Evolutionary conservation across 2,329 filamentous ascomycete genomes (phyloP).

Genomic region (Helotiales sp.): DNA sequence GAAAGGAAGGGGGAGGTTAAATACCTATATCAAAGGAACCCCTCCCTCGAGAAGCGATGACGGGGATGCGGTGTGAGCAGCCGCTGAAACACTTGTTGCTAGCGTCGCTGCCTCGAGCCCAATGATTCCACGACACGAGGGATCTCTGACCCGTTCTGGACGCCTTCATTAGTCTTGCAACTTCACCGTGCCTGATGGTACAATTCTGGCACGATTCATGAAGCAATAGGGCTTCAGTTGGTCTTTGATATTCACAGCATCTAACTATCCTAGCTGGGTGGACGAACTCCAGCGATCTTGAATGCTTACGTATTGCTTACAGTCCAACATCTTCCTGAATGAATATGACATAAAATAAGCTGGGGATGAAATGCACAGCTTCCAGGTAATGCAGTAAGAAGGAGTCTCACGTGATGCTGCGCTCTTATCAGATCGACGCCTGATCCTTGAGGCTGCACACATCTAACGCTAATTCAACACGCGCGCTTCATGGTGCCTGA

Average conservation of each 20-base stretch:
- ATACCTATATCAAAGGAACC: conserved; percentile 14
- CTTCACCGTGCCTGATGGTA: conserved; percentile 21
- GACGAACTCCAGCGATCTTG: background rate
- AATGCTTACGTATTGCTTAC: background rate
- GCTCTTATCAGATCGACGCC: conserved; percentile 6
- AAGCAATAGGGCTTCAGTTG: background rate
- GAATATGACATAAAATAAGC: too few species aligned
- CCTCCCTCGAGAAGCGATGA: conserved; percentile 23
- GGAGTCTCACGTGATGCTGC: conserved; percentile 1
- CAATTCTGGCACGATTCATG: background rate
- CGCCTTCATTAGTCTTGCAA: conserved; percentile 2
- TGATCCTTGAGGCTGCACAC: background rate
- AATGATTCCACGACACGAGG: conserved; percentile 31
- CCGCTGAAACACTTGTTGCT: conserved; percentile 23
- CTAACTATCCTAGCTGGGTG: background rate
- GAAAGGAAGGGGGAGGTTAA: conserved; percentile 12
- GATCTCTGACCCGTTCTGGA: conserved; percentile 23
- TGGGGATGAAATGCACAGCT: too few species aligned
- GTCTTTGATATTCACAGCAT: background rate
- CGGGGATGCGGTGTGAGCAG: conserved; percentile 16
- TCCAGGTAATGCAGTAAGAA: too few species aligned
- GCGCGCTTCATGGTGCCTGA: conserved; percentile 34
- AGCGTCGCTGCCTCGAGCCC: conserved; percentile 17
- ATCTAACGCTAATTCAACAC: conserved; percentile 18
- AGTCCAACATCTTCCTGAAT: too few species aligned